phyloP scores from a whole-genome alignment of 2,329 filamentous ascomycete genomes.

The Boeremia lycopersici region DNA sequence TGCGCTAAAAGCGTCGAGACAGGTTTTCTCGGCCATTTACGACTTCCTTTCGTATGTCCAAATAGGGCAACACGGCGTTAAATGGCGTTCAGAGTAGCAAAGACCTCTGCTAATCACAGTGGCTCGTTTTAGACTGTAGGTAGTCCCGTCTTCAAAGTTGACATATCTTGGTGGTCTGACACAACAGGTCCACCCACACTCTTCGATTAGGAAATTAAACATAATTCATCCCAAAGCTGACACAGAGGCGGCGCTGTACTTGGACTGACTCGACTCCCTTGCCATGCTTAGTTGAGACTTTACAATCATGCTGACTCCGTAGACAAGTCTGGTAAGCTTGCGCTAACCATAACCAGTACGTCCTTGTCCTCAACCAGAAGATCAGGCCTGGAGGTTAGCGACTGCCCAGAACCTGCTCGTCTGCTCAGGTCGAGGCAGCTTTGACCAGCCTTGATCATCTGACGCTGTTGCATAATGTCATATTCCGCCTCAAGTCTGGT shows the following conservation, averaged over 20 bases:
- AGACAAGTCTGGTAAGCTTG: neutral
- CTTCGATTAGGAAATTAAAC: neutral
- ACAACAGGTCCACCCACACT: slow-evolving; percentile 9
- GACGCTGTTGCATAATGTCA: slow-evolving; percentile 32
- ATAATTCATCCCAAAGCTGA: neutral
- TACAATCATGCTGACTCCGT: neutral
- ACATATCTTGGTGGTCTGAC: slow-evolving; percentile 21
- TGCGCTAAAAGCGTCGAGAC: neutral
- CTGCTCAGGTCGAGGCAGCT: neutral
- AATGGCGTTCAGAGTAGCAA: slow-evolving; percentile 7
- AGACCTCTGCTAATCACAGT: neutral
- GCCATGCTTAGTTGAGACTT: neutral
- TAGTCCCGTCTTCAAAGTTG: slow-evolving; percentile 22
- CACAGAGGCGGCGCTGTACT: neutral
- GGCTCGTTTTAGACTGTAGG: slow-evolving; percentile 25
- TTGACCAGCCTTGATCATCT: slow-evolving; percentile 34
- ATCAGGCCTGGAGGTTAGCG: neutral
- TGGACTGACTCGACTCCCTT: neutral
- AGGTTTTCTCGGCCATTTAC: neutral
- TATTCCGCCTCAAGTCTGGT: slow-evolving; percentile 26
- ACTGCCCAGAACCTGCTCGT: neutral
- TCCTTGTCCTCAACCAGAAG: neutral
- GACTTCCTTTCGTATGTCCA: neutral
- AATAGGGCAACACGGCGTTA: slow-evolving; percentile 20
- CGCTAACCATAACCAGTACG: neutral